Conservation (phyloP, 1,284 basidiomycete species). For the Boletellus deceptivus region DNA sequence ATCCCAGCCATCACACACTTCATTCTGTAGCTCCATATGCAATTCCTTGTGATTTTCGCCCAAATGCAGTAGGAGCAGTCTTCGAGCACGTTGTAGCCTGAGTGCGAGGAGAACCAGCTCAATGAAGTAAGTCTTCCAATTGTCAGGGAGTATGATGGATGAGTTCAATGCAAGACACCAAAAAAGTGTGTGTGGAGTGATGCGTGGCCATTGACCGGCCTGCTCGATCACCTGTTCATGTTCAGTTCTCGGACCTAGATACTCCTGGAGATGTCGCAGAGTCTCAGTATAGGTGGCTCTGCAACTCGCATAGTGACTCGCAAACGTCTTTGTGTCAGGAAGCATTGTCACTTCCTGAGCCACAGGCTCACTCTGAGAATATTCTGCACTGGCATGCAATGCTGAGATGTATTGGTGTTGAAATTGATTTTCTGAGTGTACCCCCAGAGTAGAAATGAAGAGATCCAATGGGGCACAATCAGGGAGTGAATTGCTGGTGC, state of each 20-base stretch:
- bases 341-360: too few relatives aligned
- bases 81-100: background rate
- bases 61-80: constrained; percentile 1
- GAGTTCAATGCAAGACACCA: constrained; percentile 20
- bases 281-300: constrained; percentile 7
- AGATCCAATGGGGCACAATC: background rate
- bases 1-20: too few relatives aligned
- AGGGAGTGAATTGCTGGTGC: background rate
- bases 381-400: constrained; percentile 12
- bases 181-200: constrained; percentile 18
- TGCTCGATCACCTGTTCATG: too few relatives aligned
- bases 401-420: background rate
- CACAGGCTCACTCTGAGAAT: constrained; percentile 2
- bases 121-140: constrained; percentile 32
- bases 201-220: background rate
- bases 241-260: too few relatives aligned
- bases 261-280: too few relatives aligned
- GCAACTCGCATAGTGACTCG: constrained; percentile 5
- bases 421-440: constrained; percentile 5
- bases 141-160: background rate
- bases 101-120: constrained; percentile 28
- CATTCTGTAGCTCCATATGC: too few relatives aligned
- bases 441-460: background rate
- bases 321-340: constrained; percentile 10
- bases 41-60: constrained; percentile 20